These are phyloP conservation scores for Penicillium paradoxum DNA, from an alignment of 495 filamentous ascomycete species.

Conservation along the genomic window DNA sequence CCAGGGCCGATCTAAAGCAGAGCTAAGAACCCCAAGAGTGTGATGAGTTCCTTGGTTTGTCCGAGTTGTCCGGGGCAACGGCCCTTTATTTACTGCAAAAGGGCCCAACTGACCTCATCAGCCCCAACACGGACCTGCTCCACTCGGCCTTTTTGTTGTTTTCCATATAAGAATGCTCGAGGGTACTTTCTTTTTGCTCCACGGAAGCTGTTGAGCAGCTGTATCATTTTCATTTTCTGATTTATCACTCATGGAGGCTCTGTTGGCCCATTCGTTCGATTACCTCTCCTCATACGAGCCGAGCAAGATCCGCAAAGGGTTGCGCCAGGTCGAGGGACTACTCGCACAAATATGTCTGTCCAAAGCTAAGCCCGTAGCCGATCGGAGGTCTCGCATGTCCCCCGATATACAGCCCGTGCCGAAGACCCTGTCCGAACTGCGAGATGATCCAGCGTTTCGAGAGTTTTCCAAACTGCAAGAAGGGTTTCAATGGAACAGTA, in stretches of 20 bases:
- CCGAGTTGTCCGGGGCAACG: conserved; percentile 29
- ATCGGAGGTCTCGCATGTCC: conserved; percentile 38
- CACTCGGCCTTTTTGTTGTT: conserved; percentile 1
- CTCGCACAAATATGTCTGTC: conserved; percentile 93
- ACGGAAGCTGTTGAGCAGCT: background rate
- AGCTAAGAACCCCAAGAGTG: conserved; percentile 5
- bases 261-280: conserved; percentile 91
- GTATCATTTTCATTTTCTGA: conserved; percentile 11
- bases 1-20: conserved; percentile 7
- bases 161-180: conserved; percentile 5
- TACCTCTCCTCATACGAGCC: conserved; percentile 92
- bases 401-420: conserved; percentile 38
- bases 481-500: conserved; percentile 95
- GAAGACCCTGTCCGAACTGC: conserved; percentile 66
- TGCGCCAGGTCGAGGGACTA: conserved; percentile 92
- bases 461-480: conserved; percentile 97
- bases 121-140: conserved; percentile 17
- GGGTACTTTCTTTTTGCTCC: conserved; percentile 11
- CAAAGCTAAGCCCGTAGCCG: conserved; percentile 41
- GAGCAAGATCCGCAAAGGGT: conserved; percentile 82
- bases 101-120: conserved; percentile 23
- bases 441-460: conserved; percentile 82
- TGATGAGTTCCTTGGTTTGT: conserved; percentile 5
- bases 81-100: conserved; percentile 4
- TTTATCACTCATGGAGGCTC: conserved; percentile 67